Conservation (phyloP, 192 early-diverging fungal genomes). For the Linnemannia elongata region DNA sequence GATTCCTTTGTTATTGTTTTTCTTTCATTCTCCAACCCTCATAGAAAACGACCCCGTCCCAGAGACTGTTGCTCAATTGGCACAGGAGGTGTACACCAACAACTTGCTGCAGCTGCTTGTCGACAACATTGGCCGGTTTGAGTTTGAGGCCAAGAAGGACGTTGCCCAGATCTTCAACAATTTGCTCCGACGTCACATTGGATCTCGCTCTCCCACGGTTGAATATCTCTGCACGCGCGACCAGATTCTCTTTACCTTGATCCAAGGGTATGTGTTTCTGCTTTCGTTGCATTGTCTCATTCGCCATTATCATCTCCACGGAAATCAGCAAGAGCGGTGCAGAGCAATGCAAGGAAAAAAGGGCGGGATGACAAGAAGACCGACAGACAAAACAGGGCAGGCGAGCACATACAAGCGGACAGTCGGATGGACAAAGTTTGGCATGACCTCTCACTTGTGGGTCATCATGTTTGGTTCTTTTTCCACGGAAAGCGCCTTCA, state of each 20-base stretch:
- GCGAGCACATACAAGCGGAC: constrained; percentile 1
- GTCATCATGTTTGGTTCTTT: not conserved
- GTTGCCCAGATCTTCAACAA: constrained; percentile 98
- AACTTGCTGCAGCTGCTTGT: constrained; percentile 92
- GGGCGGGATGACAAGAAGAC: not conserved
- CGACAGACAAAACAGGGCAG: not conserved
- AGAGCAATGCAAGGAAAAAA: not conserved
- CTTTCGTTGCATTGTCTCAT: not conserved
- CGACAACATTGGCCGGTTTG: constrained; percentile 90
- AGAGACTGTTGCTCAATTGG: constrained; percentile 93
- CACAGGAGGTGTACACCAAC: constrained; percentile 95
- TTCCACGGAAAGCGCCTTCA: not conserved
- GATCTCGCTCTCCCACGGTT: constrained; percentile 94
- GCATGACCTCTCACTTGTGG: not conserved
- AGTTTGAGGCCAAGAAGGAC: constrained; percentile 98
- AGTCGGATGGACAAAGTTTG: not conserved
- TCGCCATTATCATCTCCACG: not conserved
- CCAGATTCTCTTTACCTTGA: constrained; percentile 85
- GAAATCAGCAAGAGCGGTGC: not conserved
- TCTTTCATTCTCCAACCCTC: not conserved
- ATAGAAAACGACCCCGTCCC: constrained; percentile 87
- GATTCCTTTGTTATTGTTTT: constrained; percentile 2
- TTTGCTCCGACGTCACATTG: constrained; percentile 94
- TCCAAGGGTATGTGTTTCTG: constrained; percentile 74
- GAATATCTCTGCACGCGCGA: constrained; percentile 92